Evolutionary conservation across 2,329 filamentous ascomycete species (phyloP).

Genomic region (Acephala macrosclerotiorum): DNA sequence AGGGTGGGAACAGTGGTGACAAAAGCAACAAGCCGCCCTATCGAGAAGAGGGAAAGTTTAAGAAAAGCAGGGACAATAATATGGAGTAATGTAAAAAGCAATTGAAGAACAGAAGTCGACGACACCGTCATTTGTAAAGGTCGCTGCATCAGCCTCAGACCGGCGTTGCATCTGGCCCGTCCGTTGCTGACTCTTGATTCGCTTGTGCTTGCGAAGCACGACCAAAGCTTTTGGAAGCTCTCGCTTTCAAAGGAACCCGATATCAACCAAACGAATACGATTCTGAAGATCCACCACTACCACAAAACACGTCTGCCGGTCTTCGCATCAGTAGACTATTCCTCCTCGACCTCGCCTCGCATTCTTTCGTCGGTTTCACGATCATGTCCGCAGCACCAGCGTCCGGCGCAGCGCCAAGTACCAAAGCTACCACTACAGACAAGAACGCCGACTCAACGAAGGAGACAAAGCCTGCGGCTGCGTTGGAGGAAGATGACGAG

Average conservation of each 20-base stretch:
- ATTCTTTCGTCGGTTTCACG: conserved; percentile 6
- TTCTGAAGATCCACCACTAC: neutral
- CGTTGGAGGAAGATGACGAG: conserved; percentile 96
- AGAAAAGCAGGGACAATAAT: neutral
- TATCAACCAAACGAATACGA: neutral
- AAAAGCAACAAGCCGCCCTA: conserved; percentile 2
- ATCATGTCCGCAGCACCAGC: conserved; percentile 44
- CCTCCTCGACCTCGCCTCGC: neutral
- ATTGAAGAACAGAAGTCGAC: neutral
- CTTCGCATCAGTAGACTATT: conserved; percentile 2
- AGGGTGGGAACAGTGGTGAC: neutral
- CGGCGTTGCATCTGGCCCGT: neutral
- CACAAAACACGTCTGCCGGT: conserved; percentile 7
- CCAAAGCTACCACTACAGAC: conserved; percentile 35
- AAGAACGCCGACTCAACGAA: conserved; percentile 45
- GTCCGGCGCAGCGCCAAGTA: conserved; percentile 36
- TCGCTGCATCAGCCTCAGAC: conserved; percentile 1
- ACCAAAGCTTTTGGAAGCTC: conserved; percentile 6
- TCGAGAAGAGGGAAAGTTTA: neutral
- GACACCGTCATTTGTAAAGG: neutral
- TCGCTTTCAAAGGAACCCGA: neutral
- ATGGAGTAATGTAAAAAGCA: neutral
- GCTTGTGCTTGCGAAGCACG: neutral
- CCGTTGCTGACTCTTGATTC: conserved; percentile 4
- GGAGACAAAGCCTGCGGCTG: conserved; percentile 55